Evolutionary conservation across 2,329 filamentous ascomycete genomes (phyloP), one percentile per base, ranked within the genome.

Genomic region (Ploettnerulaceae sp.): DNA sequence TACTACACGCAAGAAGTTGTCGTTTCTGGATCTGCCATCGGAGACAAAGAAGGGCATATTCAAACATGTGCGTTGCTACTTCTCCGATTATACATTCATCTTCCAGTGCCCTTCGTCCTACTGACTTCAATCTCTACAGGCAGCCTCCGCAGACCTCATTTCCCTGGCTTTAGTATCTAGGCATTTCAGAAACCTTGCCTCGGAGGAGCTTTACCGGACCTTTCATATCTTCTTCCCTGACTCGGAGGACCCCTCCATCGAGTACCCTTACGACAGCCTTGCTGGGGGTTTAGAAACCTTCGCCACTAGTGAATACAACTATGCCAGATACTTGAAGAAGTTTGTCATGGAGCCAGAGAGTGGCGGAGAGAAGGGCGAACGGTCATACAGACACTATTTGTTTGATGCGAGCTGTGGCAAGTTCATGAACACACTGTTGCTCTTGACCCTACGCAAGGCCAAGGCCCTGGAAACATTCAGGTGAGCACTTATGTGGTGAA

Each of bases 221-320:
- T 78, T 83, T 58, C 68, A 73, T 57, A 79, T 82, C 52, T 67
- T 79, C 44, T 81, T 83, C 57, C 73, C 75, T n/a, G 76, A 80
- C 48, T 73, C 78, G 42, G 75, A 80, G 54, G 74, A 77, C 47
- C 61, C 68, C 1, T 64, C 63, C 29, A 74, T 70, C 55, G 75
- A 78, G 37, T 71, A 69, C 0, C 69, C 71, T n/a, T 73, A 78
- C 38, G 77, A 81, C 54, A 70, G 72, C 4, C 69, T 83, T 25
- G 75, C 79, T 2, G 71, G 70, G 17, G 74, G 77, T 3, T 69
- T 84, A 37, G 74, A 82, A 45, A 82, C 79, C 3, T 75, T 84
- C 44, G 75, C 73, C 22, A 77, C 77, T 0, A 82, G 79, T 67
- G 72, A 81, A 22, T 81, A 82, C 64, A 70, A 82, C 62, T 82